Evolutionary conservation across 306 rosid genomes (phyloP), one percentile per base, ranked within the genome.

Genomic region (Canavalia gladiata): DNA sequence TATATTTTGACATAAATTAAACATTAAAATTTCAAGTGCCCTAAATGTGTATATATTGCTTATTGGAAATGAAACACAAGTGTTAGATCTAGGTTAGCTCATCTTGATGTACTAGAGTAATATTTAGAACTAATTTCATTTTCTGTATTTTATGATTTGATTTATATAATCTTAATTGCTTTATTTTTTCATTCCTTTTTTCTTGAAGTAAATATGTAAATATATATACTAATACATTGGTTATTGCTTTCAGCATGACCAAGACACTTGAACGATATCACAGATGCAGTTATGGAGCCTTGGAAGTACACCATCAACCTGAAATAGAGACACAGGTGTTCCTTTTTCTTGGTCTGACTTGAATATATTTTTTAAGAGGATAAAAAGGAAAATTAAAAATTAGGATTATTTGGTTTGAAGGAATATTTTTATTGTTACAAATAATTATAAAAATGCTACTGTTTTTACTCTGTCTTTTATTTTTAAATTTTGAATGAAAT

Each of bases 191-290:
- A 67, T 59, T 45, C n/a, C 18, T 30, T 75, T 67, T 46, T 31
- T 51, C 28, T 67, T 42, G 42, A 49, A 30, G 33, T 0, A 33
- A 59, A 76, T 2, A 49, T 50, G 9, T 10, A 25, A 10, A 13
- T 25, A 49, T 11, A 18, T 78, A 28, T 51, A 29, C 55, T 80
- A 8, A 58, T 51, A 41, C 3, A 29, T 10, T 81, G 47, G 8
- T 33, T 39, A 54, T 12, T 78, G 8, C 47, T 85, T 88, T 59
- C 86, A 93, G 98, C 87, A 88, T 91, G 86, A 81, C 76, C 68
- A 89, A 87, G 89, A 87, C 97, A 37, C 39, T 93, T 51, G 98
- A 91, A 74, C 84, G 87, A 60, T 91, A 90, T 76, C 91, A 85
- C 69, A 89, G 86, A 77, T 86, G 88, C 87, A 85, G 88, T 63